phyloP scores from a whole-genome alignment of 2,329 filamentous ascomycete genomes.

The Kalmusia sp. region DNA sequence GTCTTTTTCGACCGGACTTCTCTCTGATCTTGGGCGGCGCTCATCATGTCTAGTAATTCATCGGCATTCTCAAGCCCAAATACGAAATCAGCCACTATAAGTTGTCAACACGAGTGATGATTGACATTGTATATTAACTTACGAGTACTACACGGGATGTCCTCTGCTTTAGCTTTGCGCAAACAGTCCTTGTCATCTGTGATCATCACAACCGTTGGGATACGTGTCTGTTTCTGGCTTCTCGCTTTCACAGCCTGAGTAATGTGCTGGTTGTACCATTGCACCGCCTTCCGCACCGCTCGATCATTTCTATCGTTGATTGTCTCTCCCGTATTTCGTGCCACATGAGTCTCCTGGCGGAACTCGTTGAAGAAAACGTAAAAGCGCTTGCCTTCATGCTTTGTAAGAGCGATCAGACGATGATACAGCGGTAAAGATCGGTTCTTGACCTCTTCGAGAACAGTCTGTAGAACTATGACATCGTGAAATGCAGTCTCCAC shows the following conservation, averaged over 20 bases:
- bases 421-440: conserved; percentile 94
- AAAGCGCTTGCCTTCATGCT: conserved; percentile 95
- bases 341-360: conserved; percentile 85
- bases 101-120: conserved; percentile 16
- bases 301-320: conserved; percentile 98
- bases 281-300: conserved; percentile 82
- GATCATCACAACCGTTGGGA: conserved; percentile 87
- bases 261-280: conserved; percentile 90
- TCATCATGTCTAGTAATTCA: conserved; percentile 90
- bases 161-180: conserved; percentile 78
- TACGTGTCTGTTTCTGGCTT: conserved; percentile 57
- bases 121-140: conserved; percentile 15
- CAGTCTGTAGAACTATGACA: conserved; percentile 94
- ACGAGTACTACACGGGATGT: conserved; percentile 70
- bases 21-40: conserved; percentile 74
- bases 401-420: conserved; percentile 85
- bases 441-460: conserved; percentile 94
- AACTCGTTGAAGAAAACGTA: conserved; percentile 99
- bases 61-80: conserved; percentile 82
- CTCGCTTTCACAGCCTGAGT: conserved; percentile 64
- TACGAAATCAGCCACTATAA: conserved; percentile 73
- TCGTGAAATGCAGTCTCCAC: conserved; percentile 91
- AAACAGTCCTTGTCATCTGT: conserved; percentile 92
- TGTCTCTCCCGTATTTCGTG: conserved; percentile 76
- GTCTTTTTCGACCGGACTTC: conserved; percentile 69